Conservation (phyloP, 306 rosid genomes). For the Luffa acutangula region DNA sequence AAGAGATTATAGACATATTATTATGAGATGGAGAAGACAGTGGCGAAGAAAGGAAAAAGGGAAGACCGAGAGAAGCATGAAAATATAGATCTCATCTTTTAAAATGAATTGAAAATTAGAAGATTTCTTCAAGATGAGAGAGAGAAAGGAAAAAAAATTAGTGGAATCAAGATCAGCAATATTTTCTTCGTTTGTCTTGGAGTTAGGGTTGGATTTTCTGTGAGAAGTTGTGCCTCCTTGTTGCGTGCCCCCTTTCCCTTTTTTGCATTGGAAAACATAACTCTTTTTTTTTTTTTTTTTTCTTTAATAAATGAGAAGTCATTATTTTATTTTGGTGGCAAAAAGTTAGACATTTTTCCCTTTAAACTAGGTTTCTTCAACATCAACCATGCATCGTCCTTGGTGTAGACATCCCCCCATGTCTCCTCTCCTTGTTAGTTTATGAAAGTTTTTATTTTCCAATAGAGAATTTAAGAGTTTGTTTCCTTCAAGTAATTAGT, state of each 20-base stretch:
- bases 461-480: not conserved
- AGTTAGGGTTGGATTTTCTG: not conserved
- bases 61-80: not conserved
- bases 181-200: not conserved
- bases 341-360: slow-evolving; percentile 9
- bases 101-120: not conserved
- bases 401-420: not conserved
- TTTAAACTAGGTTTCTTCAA: slow-evolving; percentile 1
- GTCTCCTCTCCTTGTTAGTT: slow-evolving; percentile 4
- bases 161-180: not conserved
- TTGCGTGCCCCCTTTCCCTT: not conserved
- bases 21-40: not conserved
- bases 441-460: not conserved
- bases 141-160: not conserved
- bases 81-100: not conserved
- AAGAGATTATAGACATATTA: not conserved
- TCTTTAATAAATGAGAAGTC: not conserved
- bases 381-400: not conserved
- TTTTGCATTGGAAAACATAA: not conserved
- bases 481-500: not conserved
- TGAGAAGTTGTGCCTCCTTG: slow-evolving; percentile 1
- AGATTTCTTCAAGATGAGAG: not conserved
- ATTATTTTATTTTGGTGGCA: not conserved
- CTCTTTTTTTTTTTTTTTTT: no score
- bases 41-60: not conserved